Base-by-base conservation (phyloP, 805 yeast species). In the Trichomonascus vanleenenianus region DNA sequence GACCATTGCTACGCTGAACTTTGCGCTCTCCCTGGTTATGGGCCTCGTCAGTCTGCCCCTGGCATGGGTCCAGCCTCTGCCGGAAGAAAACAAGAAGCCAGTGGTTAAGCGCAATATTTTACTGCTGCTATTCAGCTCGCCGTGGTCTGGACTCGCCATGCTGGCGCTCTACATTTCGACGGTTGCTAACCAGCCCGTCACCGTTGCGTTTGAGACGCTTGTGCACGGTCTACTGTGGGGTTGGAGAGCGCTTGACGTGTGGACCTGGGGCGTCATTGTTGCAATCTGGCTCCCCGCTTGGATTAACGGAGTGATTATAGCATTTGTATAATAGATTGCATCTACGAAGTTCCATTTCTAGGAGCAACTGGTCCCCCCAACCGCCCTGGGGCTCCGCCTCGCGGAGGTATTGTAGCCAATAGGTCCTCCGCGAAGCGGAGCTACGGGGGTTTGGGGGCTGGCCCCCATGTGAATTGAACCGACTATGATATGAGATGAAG, bases 241-340 rank as follows among this genome's bases (percentile, higher is more conserved):
- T 2, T 85, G 89, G 83, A 58, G 68, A 20, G 76, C 79, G 33
- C 64, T 85, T 46, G 83, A 83, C 46, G 81, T 84, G 48, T 87
- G 95, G 91, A 84, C 95, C 0, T 87, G 95, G 89, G 73, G 77
- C 46, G 74, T 85, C 19, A 59, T 88, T 1, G 69, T 79, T 35
- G 66, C 81, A 36, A 85, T 87, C 0, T 88, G 96, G 95, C 61
- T 81, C 33, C 95, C 97, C 2, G 73, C 79, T 3, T 91, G 97
- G 97, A 38, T 79, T 2, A 55, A 66, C 10, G 44, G 51, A 2
- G 36, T 52, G 12, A 36, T 52, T 18, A 54, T 54, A 1, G 36
- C 48, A 2, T 25, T 14, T 15, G 33, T 27, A 19, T 8, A 38
- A 25, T 8, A 5, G 8, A 22, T 22, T 8, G n/a, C 27, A 22